Conservation (phyloP, 257 asterid species). For the Penstemon eatonii region DNA sequence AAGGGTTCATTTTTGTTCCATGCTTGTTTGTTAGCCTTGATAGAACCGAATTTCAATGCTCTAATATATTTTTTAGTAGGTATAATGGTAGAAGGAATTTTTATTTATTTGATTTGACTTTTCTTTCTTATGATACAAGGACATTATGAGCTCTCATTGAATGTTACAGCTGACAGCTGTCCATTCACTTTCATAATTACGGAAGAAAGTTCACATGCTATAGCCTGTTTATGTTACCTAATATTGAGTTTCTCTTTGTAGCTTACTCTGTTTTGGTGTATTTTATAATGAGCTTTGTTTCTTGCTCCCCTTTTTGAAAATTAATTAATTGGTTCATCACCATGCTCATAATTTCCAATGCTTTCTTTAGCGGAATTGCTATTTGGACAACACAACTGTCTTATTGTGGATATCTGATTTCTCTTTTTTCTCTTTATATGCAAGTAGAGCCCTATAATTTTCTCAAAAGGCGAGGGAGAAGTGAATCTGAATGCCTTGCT, state of each 20-base stretch:
- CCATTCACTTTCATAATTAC: not conserved
- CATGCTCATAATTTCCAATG: not conserved
- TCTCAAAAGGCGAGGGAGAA: slow-evolving; percentile 65
- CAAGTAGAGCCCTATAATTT: slow-evolving; percentile 65
- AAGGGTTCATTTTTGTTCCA: not conserved
- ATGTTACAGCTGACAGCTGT: slow-evolving; percentile 20
- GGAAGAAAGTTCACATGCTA: not conserved
- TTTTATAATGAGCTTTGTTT: slow-evolving; percentile 7
- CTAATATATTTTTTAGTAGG: not conserved
- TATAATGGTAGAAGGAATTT: slow-evolving; percentile 3
- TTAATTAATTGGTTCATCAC: slow-evolving; percentile 2
- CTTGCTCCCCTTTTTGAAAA: slow-evolving; percentile 16
- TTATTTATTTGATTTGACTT: slow-evolving; percentile 1
- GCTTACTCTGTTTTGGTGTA: not conserved
- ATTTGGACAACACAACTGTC: slow-evolving; percentile 12
- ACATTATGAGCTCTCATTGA: slow-evolving; percentile 10
- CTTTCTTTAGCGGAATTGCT: slow-evolving; percentile 15
- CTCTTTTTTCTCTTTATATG: slow-evolving; percentile 28
- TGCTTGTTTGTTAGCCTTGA: slow-evolving; percentile 14
- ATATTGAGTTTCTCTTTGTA: slow-evolving; percentile 14
- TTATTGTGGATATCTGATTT: slow-evolving; percentile 36
- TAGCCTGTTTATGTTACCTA: slow-evolving; percentile 7
- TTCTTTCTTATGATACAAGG: slow-evolving; percentile 15
- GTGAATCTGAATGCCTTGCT: slow-evolving; percentile 71
- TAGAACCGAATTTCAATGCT: too few species aligned